Evolutionary conservation across 148 eudicot genomes (phyloP).

Genomic region (Rhododendron vialii): DNA sequence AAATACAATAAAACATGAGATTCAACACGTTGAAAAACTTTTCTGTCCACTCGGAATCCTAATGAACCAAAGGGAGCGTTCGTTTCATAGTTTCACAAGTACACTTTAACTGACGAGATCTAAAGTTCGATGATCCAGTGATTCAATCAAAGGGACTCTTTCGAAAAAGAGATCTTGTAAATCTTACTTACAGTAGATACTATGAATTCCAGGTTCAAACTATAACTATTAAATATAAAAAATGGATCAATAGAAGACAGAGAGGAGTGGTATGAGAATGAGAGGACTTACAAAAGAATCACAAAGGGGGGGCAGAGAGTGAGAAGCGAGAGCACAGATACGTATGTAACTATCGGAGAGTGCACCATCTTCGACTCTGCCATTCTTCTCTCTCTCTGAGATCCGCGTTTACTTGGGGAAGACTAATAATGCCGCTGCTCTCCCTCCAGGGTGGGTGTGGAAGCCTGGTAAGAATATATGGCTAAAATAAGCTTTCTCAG

Average conservation of each 20-base stretch:
- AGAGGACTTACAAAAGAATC: constrained; percentile 62
- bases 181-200: not conserved
- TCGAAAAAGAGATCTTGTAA: not conserved
- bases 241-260: not conserved
- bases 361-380: constrained; percentile 71
- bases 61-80: not conserved
- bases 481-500: too few species aligned
- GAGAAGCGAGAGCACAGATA: constrained; percentile 82
- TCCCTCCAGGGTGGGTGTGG: not conserved
- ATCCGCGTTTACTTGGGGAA: not conserved
- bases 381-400: constrained; percentile 19
- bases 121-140: not conserved
- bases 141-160: not conserved
- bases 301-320: constrained; percentile 90
- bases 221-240: not conserved
- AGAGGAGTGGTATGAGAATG: not conserved
- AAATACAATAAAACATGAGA: not conserved
- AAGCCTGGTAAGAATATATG: not conserved
- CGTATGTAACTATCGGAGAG: constrained; percentile 68
- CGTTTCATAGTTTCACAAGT: not conserved
- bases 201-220: not conserved
- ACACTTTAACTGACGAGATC: not conserved
- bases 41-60: not conserved
- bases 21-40: not conserved
- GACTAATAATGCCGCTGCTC: not conserved